These are phyloP conservation scores for Candida silvicultrix DNA, from an alignment of 805 yeast genomes.

Conservation along the genomic window DNA sequence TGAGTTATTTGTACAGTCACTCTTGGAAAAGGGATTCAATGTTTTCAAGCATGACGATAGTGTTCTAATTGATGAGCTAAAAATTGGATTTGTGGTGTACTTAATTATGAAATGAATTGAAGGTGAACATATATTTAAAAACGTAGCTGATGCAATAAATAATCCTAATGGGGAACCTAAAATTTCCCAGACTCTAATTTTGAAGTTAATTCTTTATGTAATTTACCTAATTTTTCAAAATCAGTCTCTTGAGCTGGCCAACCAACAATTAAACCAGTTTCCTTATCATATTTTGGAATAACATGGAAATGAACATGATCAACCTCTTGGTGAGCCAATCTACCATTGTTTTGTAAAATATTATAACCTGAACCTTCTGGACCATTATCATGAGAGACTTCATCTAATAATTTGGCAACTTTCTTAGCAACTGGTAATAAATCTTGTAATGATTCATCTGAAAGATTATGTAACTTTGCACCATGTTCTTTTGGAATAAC, in stretches of 20 bases:
- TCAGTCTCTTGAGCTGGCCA: slow-evolving; percentile 92
- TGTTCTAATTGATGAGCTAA: slow-evolving; percentile 26
- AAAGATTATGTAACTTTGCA: slow-evolving; percentile 84
- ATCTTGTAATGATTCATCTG: slow-evolving; percentile 86
- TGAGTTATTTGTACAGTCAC: slow-evolving; percentile 37
- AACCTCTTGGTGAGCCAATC: slow-evolving; percentile 92
- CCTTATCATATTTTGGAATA: slow-evolving; percentile 76
- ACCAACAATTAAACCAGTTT: slow-evolving; percentile 77
- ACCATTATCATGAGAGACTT: slow-evolving; percentile 54
- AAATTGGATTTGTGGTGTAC: slow-evolving; percentile 41
- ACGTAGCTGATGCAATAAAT: neutral
- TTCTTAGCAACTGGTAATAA: slow-evolving; percentile 85
- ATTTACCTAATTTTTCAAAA: slow-evolving; percentile 60
- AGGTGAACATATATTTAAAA: no score
- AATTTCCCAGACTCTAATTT: slow-evolving; percentile 28
- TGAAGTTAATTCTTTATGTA: slow-evolving; percentile 53
- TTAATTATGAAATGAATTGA: neutral
- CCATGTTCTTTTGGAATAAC: slow-evolving; percentile 94
- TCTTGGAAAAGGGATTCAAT: slow-evolving; percentile 24
- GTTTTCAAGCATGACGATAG: slow-evolving; percentile 29
- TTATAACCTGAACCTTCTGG: slow-evolving; percentile 76
- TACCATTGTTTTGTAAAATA: slow-evolving; percentile 86
- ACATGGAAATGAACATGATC: slow-evolving; percentile 96
- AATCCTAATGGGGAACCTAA: neutral
- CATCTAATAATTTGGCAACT: slow-evolving; percentile 60